Evolutionary conservation across 768 basidiomycete genomes (phyloP).

Genomic region (Jaapia argillacea): DNA sequence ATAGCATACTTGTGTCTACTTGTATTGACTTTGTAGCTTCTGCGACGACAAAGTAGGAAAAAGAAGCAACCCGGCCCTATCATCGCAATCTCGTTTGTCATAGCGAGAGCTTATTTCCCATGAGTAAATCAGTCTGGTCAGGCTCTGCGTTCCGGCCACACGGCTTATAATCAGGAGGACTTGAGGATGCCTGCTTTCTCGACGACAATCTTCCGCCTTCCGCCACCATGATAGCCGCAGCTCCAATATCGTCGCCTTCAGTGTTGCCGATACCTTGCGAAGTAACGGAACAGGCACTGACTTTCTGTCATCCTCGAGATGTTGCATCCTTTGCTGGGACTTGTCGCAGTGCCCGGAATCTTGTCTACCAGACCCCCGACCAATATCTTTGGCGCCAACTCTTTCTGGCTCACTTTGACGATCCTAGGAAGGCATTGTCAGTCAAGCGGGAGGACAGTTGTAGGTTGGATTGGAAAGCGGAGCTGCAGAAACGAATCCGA

Average conservation of each 20-base stretch:
- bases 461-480: slow-evolving; percentile 22
- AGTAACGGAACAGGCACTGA: slow-evolving; percentile 46
- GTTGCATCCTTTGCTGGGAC: slow-evolving; percentile 50
- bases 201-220: slow-evolving; percentile 1
- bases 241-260: slow-evolving; percentile 6
- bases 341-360: slow-evolving; percentile 33
- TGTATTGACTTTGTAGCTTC: too few relatives aligned
- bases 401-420: slow-evolving; percentile 54
- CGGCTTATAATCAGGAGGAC: too few relatives aligned
- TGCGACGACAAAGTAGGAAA: too few relatives aligned
- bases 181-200: too few relatives aligned
- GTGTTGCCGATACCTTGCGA: slow-evolving; percentile 43
- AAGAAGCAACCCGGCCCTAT: too few relatives aligned
- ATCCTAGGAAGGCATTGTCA: slow-evolving; percentile 33
- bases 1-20: too few relatives aligned
- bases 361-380: slow-evolving; percentile 42
- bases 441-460: slow-evolving; percentile 3
- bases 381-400: slow-evolving; percentile 61
- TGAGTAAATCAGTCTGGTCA: too few relatives aligned
- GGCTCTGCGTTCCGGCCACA: too few relatives aligned
- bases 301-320: slow-evolving; percentile 44
- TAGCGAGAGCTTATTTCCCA: too few relatives aligned
- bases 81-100: too few relatives aligned
- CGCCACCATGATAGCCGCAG: slow-evolving; percentile 1
- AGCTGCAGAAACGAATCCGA: slow-evolving; percentile 30